phyloP scores from a whole-genome alignment of 345 rosid species.

The Gynandropsis gynandra region DNA sequence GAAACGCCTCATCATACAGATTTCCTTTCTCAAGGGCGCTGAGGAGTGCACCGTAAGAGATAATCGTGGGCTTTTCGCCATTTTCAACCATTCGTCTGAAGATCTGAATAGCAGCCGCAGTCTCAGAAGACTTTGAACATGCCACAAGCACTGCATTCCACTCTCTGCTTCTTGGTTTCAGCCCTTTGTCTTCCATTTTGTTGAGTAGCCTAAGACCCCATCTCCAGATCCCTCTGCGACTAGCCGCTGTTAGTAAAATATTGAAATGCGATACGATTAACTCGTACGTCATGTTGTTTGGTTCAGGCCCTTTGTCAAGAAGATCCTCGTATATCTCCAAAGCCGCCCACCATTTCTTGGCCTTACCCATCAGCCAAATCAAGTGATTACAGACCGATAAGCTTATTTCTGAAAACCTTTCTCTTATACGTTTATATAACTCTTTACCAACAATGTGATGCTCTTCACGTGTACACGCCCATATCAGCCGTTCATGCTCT shows the following conservation, averaged over 20 bases:
- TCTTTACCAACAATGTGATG: slow-evolving; percentile 66
- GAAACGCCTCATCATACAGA: slow-evolving; percentile 69
- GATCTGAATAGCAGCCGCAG: slow-evolving; percentile 66
- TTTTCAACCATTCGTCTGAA: slow-evolving; percentile 80
- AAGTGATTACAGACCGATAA: slow-evolving; percentile 89
- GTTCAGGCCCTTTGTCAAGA: slow-evolving; percentile 76
- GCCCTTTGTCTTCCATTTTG: slow-evolving; percentile 86
- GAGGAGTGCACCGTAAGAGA: slow-evolving; percentile 81
- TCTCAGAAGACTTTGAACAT: slow-evolving; percentile 84
- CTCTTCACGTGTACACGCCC: slow-evolving; percentile 89
- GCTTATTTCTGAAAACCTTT: slow-evolving; percentile 47
- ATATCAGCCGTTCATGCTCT: slow-evolving; percentile 73
- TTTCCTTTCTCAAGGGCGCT: slow-evolving; percentile 89
- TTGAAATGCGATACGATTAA: slow-evolving; percentile 69
- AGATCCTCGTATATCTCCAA: slow-evolving; percentile 88
- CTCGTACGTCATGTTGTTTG: slow-evolving; percentile 69
- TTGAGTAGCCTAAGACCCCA: slow-evolving; percentile 74
- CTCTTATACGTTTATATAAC: slow-evolving; percentile 65
- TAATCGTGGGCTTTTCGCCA: slow-evolving; percentile 76
- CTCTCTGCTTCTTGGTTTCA: slow-evolving; percentile 67
- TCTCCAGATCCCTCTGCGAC: slow-evolving; percentile 78
- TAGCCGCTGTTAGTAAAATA: slow-evolving; percentile 62
- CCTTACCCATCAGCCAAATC: slow-evolving; percentile 93
- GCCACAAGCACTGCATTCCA: slow-evolving; percentile 91
- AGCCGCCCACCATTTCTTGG: slow-evolving; percentile 98